Percentiles rank a stretch among this genome's conserved stretches.
These are phyloP conservation scores for Calamus simplicifolius DNA, from an alignment of 176 grass and related monocot species.

Conservation along the genomic window DNA sequence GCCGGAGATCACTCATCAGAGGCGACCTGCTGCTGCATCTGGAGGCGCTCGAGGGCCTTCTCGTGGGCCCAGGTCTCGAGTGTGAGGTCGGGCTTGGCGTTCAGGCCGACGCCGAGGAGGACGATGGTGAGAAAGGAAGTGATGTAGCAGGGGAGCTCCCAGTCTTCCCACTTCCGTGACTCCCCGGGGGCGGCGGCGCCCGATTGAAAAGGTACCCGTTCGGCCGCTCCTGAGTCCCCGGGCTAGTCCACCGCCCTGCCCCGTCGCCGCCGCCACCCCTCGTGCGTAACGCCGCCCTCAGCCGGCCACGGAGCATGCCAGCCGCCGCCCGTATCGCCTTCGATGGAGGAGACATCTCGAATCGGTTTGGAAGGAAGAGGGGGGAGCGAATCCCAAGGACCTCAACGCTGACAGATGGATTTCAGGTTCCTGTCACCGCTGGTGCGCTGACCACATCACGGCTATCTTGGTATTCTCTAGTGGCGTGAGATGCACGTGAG, in stretches of 20 bases:
- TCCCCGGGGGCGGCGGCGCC: neutral
- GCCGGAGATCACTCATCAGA: constrained; percentile 33
- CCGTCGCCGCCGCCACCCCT: neutral
- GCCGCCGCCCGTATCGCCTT: neutral
- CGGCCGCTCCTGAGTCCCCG: neutral
- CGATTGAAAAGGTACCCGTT: neutral
- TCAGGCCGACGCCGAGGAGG: neutral
- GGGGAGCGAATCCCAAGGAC: too few relatives aligned
- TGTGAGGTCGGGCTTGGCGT: constrained; percentile 1
- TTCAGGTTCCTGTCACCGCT: too few relatives aligned
- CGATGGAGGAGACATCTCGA: too few relatives aligned
- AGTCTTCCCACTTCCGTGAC: neutral
- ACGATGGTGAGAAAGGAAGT: constrained; percentile 1
- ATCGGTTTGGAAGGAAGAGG: too few relatives aligned
- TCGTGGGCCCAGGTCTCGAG: constrained; percentile 1
- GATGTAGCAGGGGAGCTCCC: constrained; percentile 3
- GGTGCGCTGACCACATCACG: too few relatives aligned
- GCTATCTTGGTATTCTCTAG: too few relatives aligned
- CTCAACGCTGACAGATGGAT: too few relatives aligned
- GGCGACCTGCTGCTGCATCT: constrained; percentile 3
- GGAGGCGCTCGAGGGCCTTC: constrained; percentile 2
- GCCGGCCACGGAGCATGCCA: neutral
- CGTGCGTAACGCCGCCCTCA: neutral
- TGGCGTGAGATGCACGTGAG: too few relatives aligned
- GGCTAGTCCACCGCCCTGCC: constrained; percentile 1